Conservation (phyloP, 768 basidiomycete genomes). For the Termitomyces sp. region DNA sequence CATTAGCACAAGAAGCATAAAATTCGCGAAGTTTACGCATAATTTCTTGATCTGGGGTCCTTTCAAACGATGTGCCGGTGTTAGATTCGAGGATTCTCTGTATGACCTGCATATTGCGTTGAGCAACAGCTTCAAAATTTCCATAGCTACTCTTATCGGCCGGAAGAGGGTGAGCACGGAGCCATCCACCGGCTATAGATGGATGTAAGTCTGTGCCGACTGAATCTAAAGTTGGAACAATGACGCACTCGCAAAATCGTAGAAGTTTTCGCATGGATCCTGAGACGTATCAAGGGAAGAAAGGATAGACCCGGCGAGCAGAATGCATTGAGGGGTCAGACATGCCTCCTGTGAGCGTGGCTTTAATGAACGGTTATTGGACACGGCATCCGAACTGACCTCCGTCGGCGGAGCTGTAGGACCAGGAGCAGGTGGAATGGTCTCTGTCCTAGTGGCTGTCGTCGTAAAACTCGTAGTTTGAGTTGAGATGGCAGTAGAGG, state of each 20-base stretch:
- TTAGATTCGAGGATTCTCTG: constrained; percentile 62
- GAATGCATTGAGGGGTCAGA: constrained; percentile 74
- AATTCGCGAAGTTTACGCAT: constrained; percentile 65
- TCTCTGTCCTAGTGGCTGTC: constrained; percentile 34
- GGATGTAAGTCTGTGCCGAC: background rate
- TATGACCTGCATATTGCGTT: constrained; percentile 77
- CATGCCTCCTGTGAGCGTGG: constrained; percentile 53
- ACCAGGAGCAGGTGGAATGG: constrained; percentile 42
- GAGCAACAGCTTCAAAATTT: constrained; percentile 66
- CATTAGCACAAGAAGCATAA: constrained; percentile 81
- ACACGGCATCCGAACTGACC: constrained; percentile 25
- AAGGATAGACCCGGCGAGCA: constrained; percentile 78
- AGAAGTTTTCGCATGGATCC: constrained; percentile 97
- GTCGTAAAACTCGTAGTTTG: constrained; percentile 23
- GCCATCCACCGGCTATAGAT: constrained; percentile 81
- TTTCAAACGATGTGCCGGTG: constrained; percentile 27
- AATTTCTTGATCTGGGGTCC: constrained; percentile 48
- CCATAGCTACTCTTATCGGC: constrained; percentile 76
- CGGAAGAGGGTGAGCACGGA: constrained; percentile 77
- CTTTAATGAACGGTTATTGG: constrained; percentile 3
- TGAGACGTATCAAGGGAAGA: constrained; percentile 73
- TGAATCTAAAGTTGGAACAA: constrained; percentile 2
- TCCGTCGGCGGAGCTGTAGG: constrained; percentile 53
- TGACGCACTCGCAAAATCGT: constrained; percentile 83
- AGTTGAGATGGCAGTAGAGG: constrained; percentile 27